Evolutionary conservation across 2,329 filamentous ascomycete species (phyloP), one percentile per base, ranked within the genome.

Genomic region (Tolypocladium tundrense): DNA sequence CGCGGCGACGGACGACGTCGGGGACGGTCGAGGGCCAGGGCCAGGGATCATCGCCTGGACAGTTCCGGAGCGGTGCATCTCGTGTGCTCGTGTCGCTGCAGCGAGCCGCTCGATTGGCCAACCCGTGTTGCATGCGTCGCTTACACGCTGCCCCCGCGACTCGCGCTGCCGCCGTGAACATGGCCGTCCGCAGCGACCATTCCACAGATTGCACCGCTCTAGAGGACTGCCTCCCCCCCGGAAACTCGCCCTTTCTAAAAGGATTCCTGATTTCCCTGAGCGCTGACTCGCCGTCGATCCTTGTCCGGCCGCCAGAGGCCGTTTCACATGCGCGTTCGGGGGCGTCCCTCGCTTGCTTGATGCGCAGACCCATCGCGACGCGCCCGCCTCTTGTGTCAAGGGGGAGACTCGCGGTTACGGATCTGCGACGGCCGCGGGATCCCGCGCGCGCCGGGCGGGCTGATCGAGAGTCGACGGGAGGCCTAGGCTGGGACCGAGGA

Each of bases 401-500:
- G 45, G 43, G 42, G 13, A 13, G 37, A 40, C 14, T 16, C 39
- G 39, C 21, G 24, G 42, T 21, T 21, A 7, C 43, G 21, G 14
- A 11, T 14, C 43, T 45, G 43, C 24, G 43, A 45, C 43, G 43
- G 43, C 43, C 43, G 45, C 45, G 8, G 45, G 24, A 33, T 33
- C 24, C 45, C 45, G 45, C 45, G 45, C 21, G 21, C 21, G 21
- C 21, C 21, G 21, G 21, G 21, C 21, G 21, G 21, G 21, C 21
- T 24, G 21, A 24, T 24, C 21, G 21, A 27, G 43, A 27, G 13
- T 48, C 21, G 43, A 16, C 13, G 4, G 21, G 27, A 27, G 14
- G 24, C 9, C 41, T 42, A 8, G n/a, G 11, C 41, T 21, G 2
- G 11, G 16, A 19, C 45, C 14, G 8, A 39, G 14, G 51, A 85